These are phyloP conservation scores for Myxozyma nipponensis DNA, from an alignment of 805 yeast species.

Conservation along the genomic window DNA sequence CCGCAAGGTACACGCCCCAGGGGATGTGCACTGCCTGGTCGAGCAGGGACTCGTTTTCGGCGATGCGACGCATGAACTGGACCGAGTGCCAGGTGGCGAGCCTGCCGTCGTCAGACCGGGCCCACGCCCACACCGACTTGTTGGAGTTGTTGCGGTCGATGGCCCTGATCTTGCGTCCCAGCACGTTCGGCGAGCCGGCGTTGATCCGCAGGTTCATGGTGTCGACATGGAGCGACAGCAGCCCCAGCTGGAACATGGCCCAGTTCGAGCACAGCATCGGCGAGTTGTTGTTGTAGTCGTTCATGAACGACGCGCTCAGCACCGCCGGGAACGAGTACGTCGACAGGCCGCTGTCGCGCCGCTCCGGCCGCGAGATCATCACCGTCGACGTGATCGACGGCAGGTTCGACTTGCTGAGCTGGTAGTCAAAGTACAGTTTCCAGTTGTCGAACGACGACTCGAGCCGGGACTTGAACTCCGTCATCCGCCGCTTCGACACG, in stretches of 20 bases:
- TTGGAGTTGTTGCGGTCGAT: constrained; percentile 29
- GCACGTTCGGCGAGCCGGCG: constrained; percentile 31
- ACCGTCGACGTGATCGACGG: constrained; percentile 24
- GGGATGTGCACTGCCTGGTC: constrained; percentile 33
- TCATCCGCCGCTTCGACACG: constrained; percentile 37
- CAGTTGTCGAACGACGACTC: constrained; percentile 39
- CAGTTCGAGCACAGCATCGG: constrained; percentile 32
- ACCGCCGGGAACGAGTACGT: background rate
- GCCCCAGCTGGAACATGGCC: constrained; percentile 32
- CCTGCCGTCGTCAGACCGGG: constrained; percentile 31
- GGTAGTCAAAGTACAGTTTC: constrained; percentile 41
- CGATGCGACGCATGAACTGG: constrained; percentile 30
- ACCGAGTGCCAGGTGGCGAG: constrained; percentile 34
- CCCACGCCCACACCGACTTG: constrained; percentile 31
- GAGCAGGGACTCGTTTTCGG: constrained; percentile 28
- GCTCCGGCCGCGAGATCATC: constrained; percentile 5
- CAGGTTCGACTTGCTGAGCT: constrained; percentile 31
- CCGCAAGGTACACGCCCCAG: constrained; percentile 34
- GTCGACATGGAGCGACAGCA: constrained; percentile 32
- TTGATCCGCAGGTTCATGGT: constrained; percentile 30
- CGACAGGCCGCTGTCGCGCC: constrained; percentile 5
- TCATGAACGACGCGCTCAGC: constrained; percentile 11
- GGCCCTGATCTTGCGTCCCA: constrained; percentile 24
- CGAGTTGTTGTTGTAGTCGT: constrained; percentile 29
- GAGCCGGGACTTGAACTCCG: constrained; percentile 35